Percentiles rank a stretch among this genome's conserved stretches.
These are phyloP conservation scores for Piper longum DNA, from an alignment of 164 flowering plant species.

Conservation along the genomic window DNA sequence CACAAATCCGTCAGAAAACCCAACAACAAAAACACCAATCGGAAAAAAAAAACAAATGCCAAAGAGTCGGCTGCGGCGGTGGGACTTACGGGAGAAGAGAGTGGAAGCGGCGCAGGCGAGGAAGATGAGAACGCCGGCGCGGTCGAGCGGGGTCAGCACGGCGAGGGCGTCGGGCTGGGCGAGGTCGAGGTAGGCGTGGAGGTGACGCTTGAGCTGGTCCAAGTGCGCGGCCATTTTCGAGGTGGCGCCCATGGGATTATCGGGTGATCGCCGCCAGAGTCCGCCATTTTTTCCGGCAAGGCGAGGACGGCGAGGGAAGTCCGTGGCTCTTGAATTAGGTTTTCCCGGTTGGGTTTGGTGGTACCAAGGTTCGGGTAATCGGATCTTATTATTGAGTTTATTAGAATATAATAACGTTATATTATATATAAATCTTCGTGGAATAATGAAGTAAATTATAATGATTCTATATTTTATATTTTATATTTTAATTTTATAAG, in stretches of 20 bases:
- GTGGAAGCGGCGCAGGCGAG: constrained; percentile 50
- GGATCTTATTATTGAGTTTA: no score
- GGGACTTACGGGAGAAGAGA: constrained; percentile 38
- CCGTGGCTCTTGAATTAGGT: neutral
- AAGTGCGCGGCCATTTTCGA: constrained; percentile 28
- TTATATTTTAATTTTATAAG: no score
- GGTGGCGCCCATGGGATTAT: constrained; percentile 55
- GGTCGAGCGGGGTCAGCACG: constrained; percentile 50
- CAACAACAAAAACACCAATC: neutral
- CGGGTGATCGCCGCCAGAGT: constrained; percentile 8
- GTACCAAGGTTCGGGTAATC: no score
- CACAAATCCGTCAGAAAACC: neutral
- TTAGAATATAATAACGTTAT: no score
- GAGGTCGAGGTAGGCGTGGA: constrained; percentile 33
- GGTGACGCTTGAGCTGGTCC: constrained; percentile 30
- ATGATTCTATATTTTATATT: no score
- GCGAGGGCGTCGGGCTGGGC: constrained; percentile 42
- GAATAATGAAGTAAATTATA: no score
- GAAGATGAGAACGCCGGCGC: constrained; percentile 49
- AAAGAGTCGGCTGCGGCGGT: neutral
- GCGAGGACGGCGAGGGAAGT: neutral
- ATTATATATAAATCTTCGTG: no score
- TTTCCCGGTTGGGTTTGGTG: no score
- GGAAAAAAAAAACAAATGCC: neutral
- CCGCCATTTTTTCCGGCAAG: neutral